These are phyloP conservation scores for Scedosporium dehoogii DNA, from an alignment of 2,329 filamentous ascomycete species.

Conservation along the genomic window DNA sequence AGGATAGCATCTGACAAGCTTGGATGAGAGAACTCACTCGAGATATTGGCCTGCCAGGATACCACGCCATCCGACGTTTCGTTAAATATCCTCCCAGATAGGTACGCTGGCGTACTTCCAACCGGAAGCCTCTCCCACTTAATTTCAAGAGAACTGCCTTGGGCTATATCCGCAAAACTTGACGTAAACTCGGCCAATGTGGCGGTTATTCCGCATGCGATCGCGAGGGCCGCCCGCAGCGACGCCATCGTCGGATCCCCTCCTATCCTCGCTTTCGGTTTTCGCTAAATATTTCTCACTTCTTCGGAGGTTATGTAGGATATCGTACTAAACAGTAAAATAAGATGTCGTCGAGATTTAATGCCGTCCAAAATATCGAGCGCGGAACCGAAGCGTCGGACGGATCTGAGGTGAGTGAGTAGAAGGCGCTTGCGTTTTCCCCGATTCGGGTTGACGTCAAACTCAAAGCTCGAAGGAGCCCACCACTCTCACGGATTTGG, in stretches of 20 bases:
- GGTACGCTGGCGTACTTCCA: background rate
- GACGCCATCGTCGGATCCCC: background rate
- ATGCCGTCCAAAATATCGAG: too few species aligned
- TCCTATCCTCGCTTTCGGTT: background rate
- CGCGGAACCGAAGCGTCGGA: too few species aligned
- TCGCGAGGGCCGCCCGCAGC: background rate
- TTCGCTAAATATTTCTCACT: background rate
- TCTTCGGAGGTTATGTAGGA: background rate
- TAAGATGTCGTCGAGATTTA: background rate
- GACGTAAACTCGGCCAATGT: background rate
- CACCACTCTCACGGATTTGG: background rate
- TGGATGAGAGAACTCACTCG: background rate
- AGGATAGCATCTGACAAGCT: too few species aligned
- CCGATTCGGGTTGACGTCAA: background rate
- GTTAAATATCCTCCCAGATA: constrained; percentile 5
- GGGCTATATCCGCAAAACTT: background rate
- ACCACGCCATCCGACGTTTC: background rate
- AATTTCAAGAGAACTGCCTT: background rate
- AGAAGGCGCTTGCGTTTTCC: background rate
- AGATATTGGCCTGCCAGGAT: background rate
- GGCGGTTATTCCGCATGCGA: background rate
- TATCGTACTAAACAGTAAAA: background rate
- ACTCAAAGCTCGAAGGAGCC: background rate
- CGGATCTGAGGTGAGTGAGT: background rate
- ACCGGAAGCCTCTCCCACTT: background rate